Evolutionary conservation across 352 stramenopile species (phyloP), one percentile per base, ranked within the genome.

Genomic region (Phytophthora gonapodyides): DNA sequence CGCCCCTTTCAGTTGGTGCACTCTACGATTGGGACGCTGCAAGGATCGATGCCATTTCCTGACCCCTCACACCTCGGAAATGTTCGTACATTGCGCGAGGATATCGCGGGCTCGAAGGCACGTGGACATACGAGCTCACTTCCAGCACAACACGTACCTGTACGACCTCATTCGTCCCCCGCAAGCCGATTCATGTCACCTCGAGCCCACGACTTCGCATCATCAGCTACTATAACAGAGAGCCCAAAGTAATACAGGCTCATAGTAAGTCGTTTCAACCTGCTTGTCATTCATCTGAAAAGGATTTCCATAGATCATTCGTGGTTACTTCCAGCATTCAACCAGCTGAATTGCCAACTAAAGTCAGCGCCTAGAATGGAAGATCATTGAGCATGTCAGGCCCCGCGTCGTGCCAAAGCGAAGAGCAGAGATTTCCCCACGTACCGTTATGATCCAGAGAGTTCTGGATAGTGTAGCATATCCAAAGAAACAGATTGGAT

Each of bases 141-240:
- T 51, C 30, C 21, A 51, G 15, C 10, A 12, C 19, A 19, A 11
- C 61, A 57, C 5, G 57, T 61, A 6, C 78, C 78, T 15, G 55
- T 59, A 31, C 61, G 79, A 36, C 79, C 79, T 8, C 79, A 86
- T 44, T 88, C 79, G 5, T 88, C 76, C 15, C 76, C 79, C 8
- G 75, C 67, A 51, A 66, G 61, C 2, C 68, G 71, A 27, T 65
- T 65, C 2, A 61, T 63, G 38, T 71, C 63, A 3, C 63, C 67
- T 3, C 67, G 67, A 55, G 57, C 7, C 24, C 69, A 69, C 7
- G 67, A 64, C 7, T 59, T 76, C 2, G 47, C 35, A 21, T 74
- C 76, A 30, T 73, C 61, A 7, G 24, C 60, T 15, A 59, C 54
- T 24, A 54, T 34, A 15, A 12, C 19, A 24, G 36, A 57, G n/a